Base-by-base conservation (phyloP, 805 yeast genomes). In the Spathaspora arborariae region DNA sequence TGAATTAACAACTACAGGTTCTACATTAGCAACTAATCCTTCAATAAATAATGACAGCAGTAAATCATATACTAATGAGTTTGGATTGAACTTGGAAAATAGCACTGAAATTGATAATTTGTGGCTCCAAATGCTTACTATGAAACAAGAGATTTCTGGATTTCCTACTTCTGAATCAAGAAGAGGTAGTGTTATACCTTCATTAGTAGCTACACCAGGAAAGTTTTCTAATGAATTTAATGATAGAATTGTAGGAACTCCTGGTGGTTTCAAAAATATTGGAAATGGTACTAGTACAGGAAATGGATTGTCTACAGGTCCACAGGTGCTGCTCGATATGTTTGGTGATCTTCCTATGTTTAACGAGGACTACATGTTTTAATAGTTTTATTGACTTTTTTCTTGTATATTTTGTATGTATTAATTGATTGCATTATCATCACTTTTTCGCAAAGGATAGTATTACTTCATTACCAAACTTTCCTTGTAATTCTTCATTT, bases 361-460 rank as follows among this genome's bases (percentile, higher is more conserved):
- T 40, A 34, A 37, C 26, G n/a, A 16, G n/a, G 35, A 30, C 35
- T 30, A 30, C 18, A 15, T n/a, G 24, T 30, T 36, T 27, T 20
- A 44, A 37, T 37, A 10, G n/a, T n/a, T 30, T 22, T 22, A 7
- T 22, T 30, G 6, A 5, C 27, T 15, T 10, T 7, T 30, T 30
- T 30, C 35, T 30, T 30, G 35, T 30, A 30, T 30, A 15, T 30
- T 30, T 30, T 24, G 13, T 24, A 15, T 30, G 35, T 30, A 30
- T 30, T 30, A 30, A 13, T 30, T 30, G 35, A n/a, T 10, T n/a
- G 18, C 35, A 13, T 24, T 22, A 6, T 10, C 22, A 10, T 51
- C 51, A 68, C 50, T 63, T 66, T 53, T 68, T 68, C 1, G 74
- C 73, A 45, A 61, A 68, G 0, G 70, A 64, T 16, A 68, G 51